Evolutionary conservation across 345 rosid genomes (phyloP), one percentile per base, ranked within the genome.

Genomic region (Corymbia maculata): DNA sequence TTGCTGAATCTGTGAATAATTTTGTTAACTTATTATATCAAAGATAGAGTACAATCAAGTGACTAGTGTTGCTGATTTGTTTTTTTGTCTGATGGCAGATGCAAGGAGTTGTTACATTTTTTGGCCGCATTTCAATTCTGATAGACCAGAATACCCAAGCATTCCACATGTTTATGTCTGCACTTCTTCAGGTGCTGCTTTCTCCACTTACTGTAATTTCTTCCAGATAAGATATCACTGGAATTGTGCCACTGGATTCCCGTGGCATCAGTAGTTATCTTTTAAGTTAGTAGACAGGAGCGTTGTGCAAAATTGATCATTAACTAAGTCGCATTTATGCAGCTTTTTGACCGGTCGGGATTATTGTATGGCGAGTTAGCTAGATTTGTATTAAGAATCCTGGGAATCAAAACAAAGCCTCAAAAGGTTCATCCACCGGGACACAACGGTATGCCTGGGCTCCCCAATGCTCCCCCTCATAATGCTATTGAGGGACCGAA

Each of bases 291-390:
- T 82, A 61, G 66, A 79, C 19, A 11, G 47, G 84, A 9, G 49
- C 42, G 26, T 75, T 75, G 11, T 75, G 49, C 84, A 42, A 75
- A 49, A 26, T 36, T 64, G 26, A 86, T 70, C 57, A 51, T 87
- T 61, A 89, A 87, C 50, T 24, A 89, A 36, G 84, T 44, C 80
- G 86, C 44, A 87, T 87, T 55, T 90, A 87, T 89, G 90, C 95
- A 98, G 99, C 97, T 98, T 44, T 96, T 97, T 90, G 99, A 98
- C 89, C 98, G 99, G 66, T 88, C 95, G 8, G 99, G 99, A 75
- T 3, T 97, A 85, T 88, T 98, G 89, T 98, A 98, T 89, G 98
- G 99, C 75, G 99, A 98, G 91, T 89, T 98, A 89, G 99, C 99
- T 57, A 93, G 99, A 92, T 98, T 98, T 89, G 99, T 95, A 51